Evolutionary conservation across 345 rosid species (phyloP).

Genomic region (Adansonia digitata): DNA sequence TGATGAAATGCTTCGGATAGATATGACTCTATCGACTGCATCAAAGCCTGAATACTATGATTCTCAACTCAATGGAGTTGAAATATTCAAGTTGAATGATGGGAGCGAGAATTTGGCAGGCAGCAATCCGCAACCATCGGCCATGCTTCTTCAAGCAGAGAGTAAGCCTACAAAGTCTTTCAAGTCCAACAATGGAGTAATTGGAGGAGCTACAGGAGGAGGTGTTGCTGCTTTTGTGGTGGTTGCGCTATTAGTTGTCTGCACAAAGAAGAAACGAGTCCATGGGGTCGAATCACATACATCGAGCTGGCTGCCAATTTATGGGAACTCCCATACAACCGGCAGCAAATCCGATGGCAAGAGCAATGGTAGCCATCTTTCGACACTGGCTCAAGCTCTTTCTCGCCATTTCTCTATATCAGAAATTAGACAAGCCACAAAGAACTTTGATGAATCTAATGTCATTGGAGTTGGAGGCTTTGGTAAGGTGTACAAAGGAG

Average conservation of each 20-base stretch:
- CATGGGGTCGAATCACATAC: conserved; percentile 38
- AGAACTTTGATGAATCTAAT: conserved; percentile 56
- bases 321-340: conserved; percentile 45
- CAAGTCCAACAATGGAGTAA: conserved; percentile 18
- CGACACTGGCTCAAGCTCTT: conserved; percentile 55
- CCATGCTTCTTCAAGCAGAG: conserved; percentile 38
- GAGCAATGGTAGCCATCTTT: conserved; percentile 41
- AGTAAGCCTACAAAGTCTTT: conserved; percentile 16
- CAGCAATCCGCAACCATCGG: conserved; percentile 55
- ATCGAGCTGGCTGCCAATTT: conserved; percentile 64
- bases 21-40: conserved; percentile 43
- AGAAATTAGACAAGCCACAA: conserved; percentile 60
- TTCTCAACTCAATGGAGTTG: conserved; percentile 59
- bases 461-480: conserved; percentile 88
- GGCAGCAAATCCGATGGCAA: conserved; percentile 47
- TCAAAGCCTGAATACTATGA: conserved; percentile 43
- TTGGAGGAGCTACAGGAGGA: conserved; percentile 58
- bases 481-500: conserved; percentile 83
- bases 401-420: conserved; percentile 58
- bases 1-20: conserved; percentile 41
- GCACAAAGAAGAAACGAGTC: conserved; percentile 30
- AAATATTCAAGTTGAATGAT: conserved; percentile 64
- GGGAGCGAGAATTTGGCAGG: conserved; percentile 50
- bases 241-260: conserved; percentile 44
- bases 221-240: conserved; percentile 43